phyloP scores from a whole-genome alignment of 139 green algal genomes.

The Astrephomene gubernaculifera region DNA sequence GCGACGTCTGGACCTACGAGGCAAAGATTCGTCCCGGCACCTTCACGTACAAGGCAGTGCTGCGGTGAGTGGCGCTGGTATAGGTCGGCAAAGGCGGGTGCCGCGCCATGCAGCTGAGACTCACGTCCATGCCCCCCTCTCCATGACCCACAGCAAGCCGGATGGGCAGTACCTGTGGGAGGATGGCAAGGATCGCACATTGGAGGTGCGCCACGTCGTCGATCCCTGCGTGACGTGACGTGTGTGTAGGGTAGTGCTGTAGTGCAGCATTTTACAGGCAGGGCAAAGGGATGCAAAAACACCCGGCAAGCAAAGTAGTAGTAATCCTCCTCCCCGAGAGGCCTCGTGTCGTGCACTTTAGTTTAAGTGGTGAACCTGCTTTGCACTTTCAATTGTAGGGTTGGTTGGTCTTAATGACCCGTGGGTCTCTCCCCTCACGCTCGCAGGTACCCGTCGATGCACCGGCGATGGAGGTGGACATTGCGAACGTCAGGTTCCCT shows the following conservation, averaged over 20 bases:
- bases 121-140: neutral
- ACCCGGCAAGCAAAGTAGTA: neutral
- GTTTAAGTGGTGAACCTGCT: neutral
- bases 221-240: no score
- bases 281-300: neutral
- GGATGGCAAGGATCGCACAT: conserved; percentile 28
- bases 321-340: neutral
- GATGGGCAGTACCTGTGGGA: conserved; percentile 49
- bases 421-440: neutral
- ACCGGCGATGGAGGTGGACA: neutral
- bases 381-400: no score
- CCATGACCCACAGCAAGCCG: conserved; percentile 37
- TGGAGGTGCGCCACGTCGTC: conserved; percentile 27
- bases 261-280: neutral
- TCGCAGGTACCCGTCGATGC: neutral
- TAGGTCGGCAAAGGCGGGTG: neutral
- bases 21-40: conserved; percentile 6
- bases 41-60: conserved; percentile 34
- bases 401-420: no score
- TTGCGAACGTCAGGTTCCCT: conserved; percentile 36
- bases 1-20: conserved; percentile 44
- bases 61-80: neutral
- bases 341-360: no score
- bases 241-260: no score
- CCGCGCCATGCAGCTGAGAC: neutral